Conservation (phyloP, 2,329 filamentous ascomycete genomes). For the Aspergillus floridensis region DNA sequence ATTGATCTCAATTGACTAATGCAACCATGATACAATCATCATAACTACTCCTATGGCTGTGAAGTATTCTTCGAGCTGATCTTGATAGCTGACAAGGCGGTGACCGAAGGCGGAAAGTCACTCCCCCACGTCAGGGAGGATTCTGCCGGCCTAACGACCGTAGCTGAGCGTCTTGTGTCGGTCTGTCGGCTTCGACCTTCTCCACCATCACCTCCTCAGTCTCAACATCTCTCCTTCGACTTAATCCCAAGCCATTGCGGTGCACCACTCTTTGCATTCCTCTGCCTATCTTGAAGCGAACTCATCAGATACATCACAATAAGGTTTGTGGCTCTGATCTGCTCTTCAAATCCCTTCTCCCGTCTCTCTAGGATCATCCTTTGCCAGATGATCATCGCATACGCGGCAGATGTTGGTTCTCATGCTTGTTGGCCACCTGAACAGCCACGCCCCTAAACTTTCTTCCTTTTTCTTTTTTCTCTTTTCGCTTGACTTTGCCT, state of each 20-base stretch:
- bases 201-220: not conserved
- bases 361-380: slow-evolving; percentile 5
- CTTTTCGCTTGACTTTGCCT: not conserved
- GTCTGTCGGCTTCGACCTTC: not conserved
- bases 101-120: too few relatives aligned
- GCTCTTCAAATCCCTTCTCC: slow-evolving; percentile 3
- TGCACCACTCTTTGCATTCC: not conserved
- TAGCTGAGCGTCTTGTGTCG: too few relatives aligned
- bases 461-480: not conserved
- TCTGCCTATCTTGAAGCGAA: not conserved
- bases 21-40: too few relatives aligned
- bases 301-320: not conserved
- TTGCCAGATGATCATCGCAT: slow-evolving; percentile 6
- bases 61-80: too few relatives aligned
- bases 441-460: slow-evolving; percentile 7
- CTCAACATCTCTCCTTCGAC: not conserved
- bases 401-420: slow-evolving; percentile 7
- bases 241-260: not conserved
- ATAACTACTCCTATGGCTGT: too few relatives aligned
- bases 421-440: slow-evolving; percentile 2
- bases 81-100: too few relatives aligned
- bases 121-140: too few relatives aligned
- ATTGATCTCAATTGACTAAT: too few relatives aligned
- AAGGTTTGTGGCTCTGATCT: slow-evolving; percentile 10
- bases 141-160: too few relatives aligned